Evolutionary conservation across 768 basidiomycete species (phyloP).

Genomic region (Lentinula sp.): DNA sequence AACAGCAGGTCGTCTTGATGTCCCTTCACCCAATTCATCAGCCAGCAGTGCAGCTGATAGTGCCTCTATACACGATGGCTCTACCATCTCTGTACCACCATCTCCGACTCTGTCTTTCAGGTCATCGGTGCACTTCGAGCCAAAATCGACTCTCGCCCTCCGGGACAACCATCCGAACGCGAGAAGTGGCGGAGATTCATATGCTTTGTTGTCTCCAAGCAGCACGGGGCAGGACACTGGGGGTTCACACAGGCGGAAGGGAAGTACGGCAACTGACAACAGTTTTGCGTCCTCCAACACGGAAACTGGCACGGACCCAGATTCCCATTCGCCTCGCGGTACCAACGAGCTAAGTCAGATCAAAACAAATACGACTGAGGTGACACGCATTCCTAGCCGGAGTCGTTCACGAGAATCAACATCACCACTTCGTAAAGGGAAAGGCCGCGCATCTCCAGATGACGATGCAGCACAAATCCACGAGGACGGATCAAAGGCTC

Average conservation of each 20-base stretch:
- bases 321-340: conserved; percentile 26
- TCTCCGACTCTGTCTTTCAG: conserved; percentile 72
- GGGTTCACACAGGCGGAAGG: conserved; percentile 43
- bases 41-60: background rate
- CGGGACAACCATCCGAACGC: conserved; percentile 67
- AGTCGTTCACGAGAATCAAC: conserved; percentile 15
- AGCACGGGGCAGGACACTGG: conserved; percentile 16
- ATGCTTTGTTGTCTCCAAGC: conserved; percentile 39
- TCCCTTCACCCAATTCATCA: conserved; percentile 20
- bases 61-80: conserved; percentile 29
- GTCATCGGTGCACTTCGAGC: conserved; percentile 53
- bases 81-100: conserved; percentile 32
- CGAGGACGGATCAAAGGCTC: conserved; percentile 14
- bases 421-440: conserved; percentile 6
- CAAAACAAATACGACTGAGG: conserved; percentile 29
- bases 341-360: conserved; percentile 23
- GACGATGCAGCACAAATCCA: conserved; percentile 11
- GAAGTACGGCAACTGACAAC: conserved; percentile 49
- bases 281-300: conserved; percentile 28
- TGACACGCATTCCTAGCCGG: conserved; percentile 26
- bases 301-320: conserved; percentile 40
- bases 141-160: conserved; percentile 43
- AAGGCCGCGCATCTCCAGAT: conserved; percentile 6
- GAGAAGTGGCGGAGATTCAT: conserved; percentile 43
- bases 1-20: conserved; percentile 12